These are phyloP conservation scores for Blumeriella jaapii DNA, from an alignment of 2,329 filamentous ascomycete species.

Conservation along the genomic window DNA sequence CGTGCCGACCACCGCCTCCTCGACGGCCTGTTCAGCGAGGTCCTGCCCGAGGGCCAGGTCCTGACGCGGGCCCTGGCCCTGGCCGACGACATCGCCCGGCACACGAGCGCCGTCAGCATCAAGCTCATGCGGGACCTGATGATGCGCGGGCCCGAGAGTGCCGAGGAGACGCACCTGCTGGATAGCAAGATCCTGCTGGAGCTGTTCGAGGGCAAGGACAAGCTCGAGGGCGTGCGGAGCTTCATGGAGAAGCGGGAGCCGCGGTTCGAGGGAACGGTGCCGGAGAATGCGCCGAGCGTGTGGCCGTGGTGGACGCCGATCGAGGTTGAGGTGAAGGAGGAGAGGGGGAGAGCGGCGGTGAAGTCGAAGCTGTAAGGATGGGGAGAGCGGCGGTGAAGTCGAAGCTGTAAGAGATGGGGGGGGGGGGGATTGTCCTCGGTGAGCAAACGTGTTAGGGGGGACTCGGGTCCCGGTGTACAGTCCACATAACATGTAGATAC, in stretches of 20 bases:
- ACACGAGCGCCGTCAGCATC: conserved; percentile 52
- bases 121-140: conserved; percentile 63
- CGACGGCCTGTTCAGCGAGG: conserved; percentile 53
- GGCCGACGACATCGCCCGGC: conserved; percentile 53
- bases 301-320: conserved; percentile 50
- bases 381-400: conserved; percentile 5
- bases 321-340: conserved; percentile 19
- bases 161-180: conserved; percentile 60
- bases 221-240: conserved; percentile 45
- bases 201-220: conserved; percentile 43
- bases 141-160: conserved; percentile 43
- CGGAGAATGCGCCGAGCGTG: conserved; percentile 37
- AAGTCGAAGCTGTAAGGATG: conserved; percentile 11
- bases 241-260: conserved; percentile 50
- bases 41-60: conserved; percentile 48
- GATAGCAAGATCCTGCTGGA: conserved; percentile 55
- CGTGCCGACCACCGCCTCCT: conserved; percentile 38
- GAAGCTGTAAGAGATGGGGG: conserved; percentile 11
- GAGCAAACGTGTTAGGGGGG: no score
- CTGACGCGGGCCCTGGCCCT: conserved; percentile 53
- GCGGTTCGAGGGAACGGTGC: conserved; percentile 43
- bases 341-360: conserved; percentile 9
- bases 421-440: no score
- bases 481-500: no score
- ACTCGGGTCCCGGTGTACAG: no score